Base-by-base conservation (phyloP, 345 rosid genomes). In the Eutrema japonicum region DNA sequence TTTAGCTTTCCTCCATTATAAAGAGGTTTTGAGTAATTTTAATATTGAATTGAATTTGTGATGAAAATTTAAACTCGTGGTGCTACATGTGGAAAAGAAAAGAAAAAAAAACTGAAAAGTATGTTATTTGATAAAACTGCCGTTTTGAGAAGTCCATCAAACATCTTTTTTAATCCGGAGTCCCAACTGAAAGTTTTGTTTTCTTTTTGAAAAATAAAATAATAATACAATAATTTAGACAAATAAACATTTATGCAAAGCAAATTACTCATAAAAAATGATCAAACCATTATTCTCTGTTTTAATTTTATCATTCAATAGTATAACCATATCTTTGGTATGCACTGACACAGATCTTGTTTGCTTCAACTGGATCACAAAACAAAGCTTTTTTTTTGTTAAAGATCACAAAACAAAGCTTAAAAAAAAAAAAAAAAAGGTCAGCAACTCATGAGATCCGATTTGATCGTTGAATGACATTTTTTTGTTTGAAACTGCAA, bases 401-500 rank as follows among this genome's bases (percentile, higher is more conserved):
- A 22, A 22, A 22, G 53, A 55, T 64, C 61, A 64, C 66, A 64
- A 22, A 70, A 55, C 59, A 30, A 74, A 66, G 60, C 38, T 26
- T 60, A 4, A 22, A 46, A 42, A 9, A 40, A 30, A n/a, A 6
- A 36, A 50, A 49, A 36, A 11, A 35, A 37, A 30, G 64, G 53
- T 48, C 40, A 76, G 75, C 75, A 70, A 47, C 47, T 70, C 75
- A 70, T 70, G 70, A 64, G 76, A 76, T 41, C 53, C 4, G 32
- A 64, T 32, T 70, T 70, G 40, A 64, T 51, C 35, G 35, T 76
- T 76, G 61, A 64, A 45, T 64, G 75, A 64, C 61, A 70, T n/a
- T 64, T 32, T 61, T 66, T 63, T 42, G 69, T 74, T 61, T 10
- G 71, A 63, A 22, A 11, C 66, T 22, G 51, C 47, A 76, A 76